Evolutionary conservation across 2,329 filamentous ascomycete species (phyloP).

Genomic region (Nectriaceae sp.): DNA sequence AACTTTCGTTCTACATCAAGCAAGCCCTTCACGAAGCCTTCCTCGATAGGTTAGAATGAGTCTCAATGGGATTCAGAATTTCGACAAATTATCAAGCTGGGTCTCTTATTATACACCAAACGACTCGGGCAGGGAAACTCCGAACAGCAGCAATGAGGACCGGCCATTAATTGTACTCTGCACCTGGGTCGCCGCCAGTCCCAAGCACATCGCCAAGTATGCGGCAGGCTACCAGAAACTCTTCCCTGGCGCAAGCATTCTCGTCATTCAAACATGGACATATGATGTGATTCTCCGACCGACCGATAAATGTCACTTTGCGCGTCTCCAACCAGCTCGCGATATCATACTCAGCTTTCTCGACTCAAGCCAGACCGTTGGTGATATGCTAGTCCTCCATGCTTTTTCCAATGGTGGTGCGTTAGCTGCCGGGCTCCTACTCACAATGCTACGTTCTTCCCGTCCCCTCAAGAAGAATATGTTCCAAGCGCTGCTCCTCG

Average conservation of each 20-base stretch:
- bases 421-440: too few species aligned
- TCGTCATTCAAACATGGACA: constrained; percentile 3
- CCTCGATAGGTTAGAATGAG: too few species aligned
- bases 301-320: constrained; percentile 18
- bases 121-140: not conserved
- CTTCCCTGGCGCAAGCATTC: constrained; percentile 2
- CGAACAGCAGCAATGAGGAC: not conserved
- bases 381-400: too few species aligned
- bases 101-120: constrained; percentile 1
- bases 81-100: constrained; percentile 1
- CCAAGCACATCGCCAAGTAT: constrained; percentile 4
- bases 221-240: not conserved
- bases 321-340: constrained; percentile 35
- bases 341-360: too few species aligned
- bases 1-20: too few species aligned
- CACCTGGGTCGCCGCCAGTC: constrained; percentile 1
- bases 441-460: too few species aligned
- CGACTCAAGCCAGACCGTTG: too few species aligned
- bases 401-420: too few species aligned
- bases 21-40: too few species aligned
- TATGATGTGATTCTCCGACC: not conserved
- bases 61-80: too few species aligned
- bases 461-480: too few species aligned
- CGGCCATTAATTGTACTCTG: not conserved
- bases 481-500: too few species aligned